Percentiles rank a stretch among this genome's conserved stretches.
Conservation (phyloP, 169 alveolate species). For the Cryptosporidium tyzzeri region DNA sequence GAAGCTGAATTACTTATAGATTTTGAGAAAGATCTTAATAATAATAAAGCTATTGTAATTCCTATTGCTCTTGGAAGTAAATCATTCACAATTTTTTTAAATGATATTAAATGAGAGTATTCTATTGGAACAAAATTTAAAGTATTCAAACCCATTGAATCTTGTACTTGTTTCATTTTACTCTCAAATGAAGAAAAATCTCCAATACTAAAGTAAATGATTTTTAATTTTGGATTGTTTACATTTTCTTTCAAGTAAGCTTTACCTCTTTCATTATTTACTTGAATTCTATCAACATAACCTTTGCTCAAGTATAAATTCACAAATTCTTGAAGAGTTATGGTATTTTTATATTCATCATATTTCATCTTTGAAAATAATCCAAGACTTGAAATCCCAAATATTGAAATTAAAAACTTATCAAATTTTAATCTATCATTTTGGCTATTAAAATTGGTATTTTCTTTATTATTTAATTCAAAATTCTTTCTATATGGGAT, state of each 20-base stretch:
- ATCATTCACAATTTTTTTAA: slow-evolving; percentile 22
- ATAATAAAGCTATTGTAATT: slow-evolving; percentile 7
- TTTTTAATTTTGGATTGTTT: slow-evolving; percentile 52
- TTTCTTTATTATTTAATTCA: not conserved
- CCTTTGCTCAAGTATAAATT: slow-evolving; percentile 84
- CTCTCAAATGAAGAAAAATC: slow-evolving; percentile 84
- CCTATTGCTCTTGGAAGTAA: slow-evolving; percentile 57
- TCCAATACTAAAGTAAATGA: slow-evolving; percentile 83
- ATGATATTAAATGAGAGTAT: slow-evolving; percentile 29
- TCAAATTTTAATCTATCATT: not conserved
- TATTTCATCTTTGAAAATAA: not conserved
- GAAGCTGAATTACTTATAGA: slow-evolving; percentile 19
- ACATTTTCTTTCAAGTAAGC: slow-evolving; percentile 21
- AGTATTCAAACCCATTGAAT: slow-evolving; percentile 83
- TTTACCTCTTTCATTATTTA: slow-evolving; percentile 80
- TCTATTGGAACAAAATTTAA: slow-evolving; percentile 86
- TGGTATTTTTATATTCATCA: slow-evolving; percentile 80
- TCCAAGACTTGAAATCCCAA: slow-evolving; percentile 23
- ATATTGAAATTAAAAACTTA: not conserved
- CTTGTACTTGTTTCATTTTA: slow-evolving; percentile 82
- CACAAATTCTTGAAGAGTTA: slow-evolving; percentile 87
- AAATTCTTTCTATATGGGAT: not conserved
- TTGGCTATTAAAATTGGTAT: not conserved
- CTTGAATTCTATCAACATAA: slow-evolving; percentile 84
- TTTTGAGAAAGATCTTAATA: slow-evolving; percentile 34